Base-by-base conservation (phyloP, 306 rosid genomes). In the Trifolium dubium region DNA sequence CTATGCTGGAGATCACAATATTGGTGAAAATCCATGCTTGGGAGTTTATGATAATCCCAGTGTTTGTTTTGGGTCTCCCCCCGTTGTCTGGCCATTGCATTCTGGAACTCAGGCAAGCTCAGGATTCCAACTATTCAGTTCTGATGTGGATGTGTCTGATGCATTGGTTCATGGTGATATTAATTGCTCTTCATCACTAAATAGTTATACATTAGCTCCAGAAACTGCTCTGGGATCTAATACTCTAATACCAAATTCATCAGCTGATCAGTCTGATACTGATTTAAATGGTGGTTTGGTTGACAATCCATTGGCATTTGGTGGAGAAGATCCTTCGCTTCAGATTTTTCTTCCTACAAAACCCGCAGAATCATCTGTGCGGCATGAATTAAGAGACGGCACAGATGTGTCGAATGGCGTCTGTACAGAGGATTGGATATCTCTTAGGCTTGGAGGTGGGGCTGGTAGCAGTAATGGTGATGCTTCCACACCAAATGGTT, bases 281-380 rank as follows among this genome's bases (percentile, higher is more conserved):
- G 96, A 88, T 74, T 75, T 92, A 80, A 88, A 88, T 34, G 93
- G 82, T 75, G 94, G 96, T 41, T 90, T 92, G 78, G 96, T 95
- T 64, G 96, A 90, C 80, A 90, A 92, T 81, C 90, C 97, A n/a
- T 78, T 95, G 83, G 88, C 92, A 58, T 88, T 92, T 87, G 76
- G 87, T 35, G 88, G 92, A 71, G 89, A 92, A 39, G 99, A 95
- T 79, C 98, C 97, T 47, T 83, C 99, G 6, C 99, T 95, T 70
- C 95, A 95, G 82, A 90, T 95, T 47, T 95, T 95, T 88, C 99
- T 95, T 77, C 99, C 99, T 64, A 86, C 99, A 30, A 92, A 84
- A 77, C 99, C 98, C 23, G 85, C 85, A 6, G 95, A 82, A 71
- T 88, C 86, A 55, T 81, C 87, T n/a, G 37, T 77, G 67, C 98